A percentile compares a stretch with the other conserved stretches of the same genome.
These are phyloP conservation scores for Oryza glumipatula DNA, from an alignment of 176 grass and related monocot species.

Conservation along the genomic window DNA sequence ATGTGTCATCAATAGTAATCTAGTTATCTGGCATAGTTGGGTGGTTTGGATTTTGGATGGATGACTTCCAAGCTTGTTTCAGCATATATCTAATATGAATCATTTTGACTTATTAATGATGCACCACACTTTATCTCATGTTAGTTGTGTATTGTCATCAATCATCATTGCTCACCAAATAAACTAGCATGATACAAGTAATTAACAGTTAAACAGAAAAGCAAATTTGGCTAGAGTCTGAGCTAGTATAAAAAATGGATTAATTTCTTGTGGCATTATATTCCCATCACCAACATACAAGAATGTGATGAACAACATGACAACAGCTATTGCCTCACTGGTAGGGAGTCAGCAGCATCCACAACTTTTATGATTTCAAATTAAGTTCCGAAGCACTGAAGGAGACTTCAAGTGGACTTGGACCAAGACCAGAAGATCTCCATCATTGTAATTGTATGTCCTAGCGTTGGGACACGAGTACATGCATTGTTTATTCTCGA, in stretches of 20 bases:
- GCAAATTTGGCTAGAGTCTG: not conserved
- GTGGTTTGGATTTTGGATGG: not conserved
- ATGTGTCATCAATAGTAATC: fast-evolving
- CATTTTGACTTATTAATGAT: not conserved
- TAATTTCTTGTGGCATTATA: not conserved
- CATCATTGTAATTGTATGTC: not conserved
- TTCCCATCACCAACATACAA: not conserved
- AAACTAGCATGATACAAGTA: not conserved
- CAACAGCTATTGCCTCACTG: not conserved
- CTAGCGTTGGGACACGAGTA: not conserved
- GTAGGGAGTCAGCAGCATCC: not conserved
- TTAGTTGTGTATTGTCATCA: not conserved
- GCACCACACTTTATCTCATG: not conserved
- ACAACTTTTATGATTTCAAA: not conserved
- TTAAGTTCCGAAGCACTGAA: not conserved
- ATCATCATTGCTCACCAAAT: not conserved
- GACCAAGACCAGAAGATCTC: slow-evolving; percentile 2
- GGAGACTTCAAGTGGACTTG: slow-evolving; percentile 34
- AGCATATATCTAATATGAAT: not conserved
- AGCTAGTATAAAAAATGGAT: not conserved
- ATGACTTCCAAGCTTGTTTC: not conserved
- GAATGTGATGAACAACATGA: too few relatives aligned
- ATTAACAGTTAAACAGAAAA: not conserved
- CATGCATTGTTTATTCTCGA: not conserved
- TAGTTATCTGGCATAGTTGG: not conserved